Conservation (phyloP, 2,329 filamentous ascomycete species). For the Gyromitra esculenta region DNA sequence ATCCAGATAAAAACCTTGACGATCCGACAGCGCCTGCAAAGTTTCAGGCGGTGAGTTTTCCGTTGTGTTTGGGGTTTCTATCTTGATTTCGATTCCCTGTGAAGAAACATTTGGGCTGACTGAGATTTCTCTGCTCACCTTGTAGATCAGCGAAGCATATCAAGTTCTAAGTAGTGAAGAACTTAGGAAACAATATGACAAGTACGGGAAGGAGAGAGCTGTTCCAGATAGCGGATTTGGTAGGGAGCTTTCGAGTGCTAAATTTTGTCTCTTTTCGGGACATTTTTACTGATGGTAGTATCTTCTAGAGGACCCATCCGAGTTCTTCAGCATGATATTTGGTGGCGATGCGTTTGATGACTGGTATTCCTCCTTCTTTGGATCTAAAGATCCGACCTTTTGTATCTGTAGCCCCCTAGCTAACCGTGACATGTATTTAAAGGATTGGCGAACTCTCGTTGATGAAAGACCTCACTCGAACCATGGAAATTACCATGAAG, state of each 20-base stretch:
- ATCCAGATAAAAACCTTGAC: conserved; percentile 91
- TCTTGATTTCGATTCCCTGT: neutral
- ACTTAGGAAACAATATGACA: conserved; percentile 91
- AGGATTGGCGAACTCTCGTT: conserved; percentile 94
- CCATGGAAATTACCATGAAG: conserved; percentile 96
- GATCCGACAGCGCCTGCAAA: conserved; percentile 93
- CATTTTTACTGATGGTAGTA: conserved; percentile 17
- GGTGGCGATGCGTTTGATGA: conserved; percentile 95
- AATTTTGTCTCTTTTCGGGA: neutral
- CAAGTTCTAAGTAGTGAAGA: conserved; percentile 87
- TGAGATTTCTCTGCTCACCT: conserved; percentile 15
- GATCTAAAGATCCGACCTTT: neutral
- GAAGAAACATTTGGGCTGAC: conserved; percentile 25
- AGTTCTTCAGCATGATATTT: conserved; percentile 99
- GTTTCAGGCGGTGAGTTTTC: conserved; percentile 79
- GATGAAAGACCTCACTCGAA: conserved; percentile 97
- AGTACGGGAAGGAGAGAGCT: conserved; percentile 93
- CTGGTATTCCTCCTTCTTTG: conserved; percentile 63
- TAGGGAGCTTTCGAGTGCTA: conserved; percentile 33
- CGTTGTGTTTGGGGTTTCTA: conserved; percentile 15
- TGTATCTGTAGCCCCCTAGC: conserved; percentile 24
- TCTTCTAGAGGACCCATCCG: conserved; percentile 78
- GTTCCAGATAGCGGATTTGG: conserved; percentile 91
- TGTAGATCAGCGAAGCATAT: conserved; percentile 74
- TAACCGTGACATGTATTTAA: conserved; percentile 50